Percentiles rank a stretch among this genome's conserved stretches.
Evolutionary conservation across 1,284 basidiomycete genomes (phyloP).

Genomic region (Mycena sp.): DNA sequence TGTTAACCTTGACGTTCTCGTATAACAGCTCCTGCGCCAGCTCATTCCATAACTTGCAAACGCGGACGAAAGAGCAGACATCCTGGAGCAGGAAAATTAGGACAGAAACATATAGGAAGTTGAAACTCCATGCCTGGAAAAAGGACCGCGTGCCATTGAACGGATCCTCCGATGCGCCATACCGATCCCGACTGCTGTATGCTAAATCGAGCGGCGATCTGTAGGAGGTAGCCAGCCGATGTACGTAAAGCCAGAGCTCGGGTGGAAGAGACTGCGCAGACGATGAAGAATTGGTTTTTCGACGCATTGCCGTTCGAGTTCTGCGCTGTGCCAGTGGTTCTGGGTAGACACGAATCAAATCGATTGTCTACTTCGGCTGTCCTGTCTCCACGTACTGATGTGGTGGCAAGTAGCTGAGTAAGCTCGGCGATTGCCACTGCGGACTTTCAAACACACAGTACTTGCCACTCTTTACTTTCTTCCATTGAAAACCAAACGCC

Average conservation of each 20-base stretch:
- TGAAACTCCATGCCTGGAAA: no score
- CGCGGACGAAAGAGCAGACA: background rate
- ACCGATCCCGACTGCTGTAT: background rate
- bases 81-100: background rate
- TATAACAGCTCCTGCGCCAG: constrained; percentile 8
- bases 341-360: no score
- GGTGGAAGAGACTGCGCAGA: constrained; percentile 5
- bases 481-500: no score
- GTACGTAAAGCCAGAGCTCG: constrained; percentile 19
- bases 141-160: no score
- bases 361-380: no score
- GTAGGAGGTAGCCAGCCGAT: background rate
- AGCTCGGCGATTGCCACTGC: no score
- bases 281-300: background rate
- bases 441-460: no score
- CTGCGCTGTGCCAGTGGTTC: no score
- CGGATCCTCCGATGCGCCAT: background rate
- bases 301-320: background rate
- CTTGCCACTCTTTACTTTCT: no score
- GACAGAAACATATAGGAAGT: no score
- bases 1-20: constrained; percentile 11
- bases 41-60: constrained; percentile 16
- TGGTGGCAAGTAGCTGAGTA: no score
- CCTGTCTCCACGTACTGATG: no score
- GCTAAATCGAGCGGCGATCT: background rate